A percentile compares a stretch with the other conserved stretches of the same genome.
phyloP scores from a whole-genome alignment of 495 filamentous ascomycete species.

The Platismatia glauca region DNA sequence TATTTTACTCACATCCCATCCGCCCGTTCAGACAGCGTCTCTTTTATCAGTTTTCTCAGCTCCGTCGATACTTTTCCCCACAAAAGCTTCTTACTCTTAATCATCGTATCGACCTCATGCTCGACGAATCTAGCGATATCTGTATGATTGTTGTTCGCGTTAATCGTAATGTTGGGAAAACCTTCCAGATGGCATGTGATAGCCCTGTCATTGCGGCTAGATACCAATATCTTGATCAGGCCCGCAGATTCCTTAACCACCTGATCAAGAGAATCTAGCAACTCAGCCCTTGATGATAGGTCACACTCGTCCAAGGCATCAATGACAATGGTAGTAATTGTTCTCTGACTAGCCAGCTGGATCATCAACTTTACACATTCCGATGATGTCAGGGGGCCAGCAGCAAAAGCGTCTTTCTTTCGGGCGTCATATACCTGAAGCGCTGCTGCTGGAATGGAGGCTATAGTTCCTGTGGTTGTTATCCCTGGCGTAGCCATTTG shows the following conservation, averaged over 20 bases:
- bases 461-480: background rate
- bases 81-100: slow-evolving; percentile 8
- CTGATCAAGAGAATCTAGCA: no score
- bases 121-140: slow-evolving; percentile 9
- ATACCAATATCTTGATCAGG: no score
- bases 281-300: no score
- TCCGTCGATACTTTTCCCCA: background rate
- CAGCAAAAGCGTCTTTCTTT: slow-evolving; percentile 4
- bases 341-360: background rate
- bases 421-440: background rate
- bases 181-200: background rate
- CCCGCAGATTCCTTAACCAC: no score
- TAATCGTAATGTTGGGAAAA: slow-evolving; percentile 8
- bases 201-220: no score
- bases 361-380: slow-evolving; percentile 11
- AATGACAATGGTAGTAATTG: slow-evolving; percentile 8
- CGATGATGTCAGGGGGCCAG: background rate
- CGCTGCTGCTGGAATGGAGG: background rate
- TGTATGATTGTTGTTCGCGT: slow-evolving; percentile 1
- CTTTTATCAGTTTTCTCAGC: background rate
- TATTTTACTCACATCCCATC: slow-evolving; percentile 17
- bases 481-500: background rate
- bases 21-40: background rate
- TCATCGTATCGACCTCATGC: slow-evolving; percentile 1
- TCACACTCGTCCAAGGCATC: slow-evolving; percentile 3